Conservation (phyloP, 1,139 yeast genomes). For the Pichia sp. region DNA sequence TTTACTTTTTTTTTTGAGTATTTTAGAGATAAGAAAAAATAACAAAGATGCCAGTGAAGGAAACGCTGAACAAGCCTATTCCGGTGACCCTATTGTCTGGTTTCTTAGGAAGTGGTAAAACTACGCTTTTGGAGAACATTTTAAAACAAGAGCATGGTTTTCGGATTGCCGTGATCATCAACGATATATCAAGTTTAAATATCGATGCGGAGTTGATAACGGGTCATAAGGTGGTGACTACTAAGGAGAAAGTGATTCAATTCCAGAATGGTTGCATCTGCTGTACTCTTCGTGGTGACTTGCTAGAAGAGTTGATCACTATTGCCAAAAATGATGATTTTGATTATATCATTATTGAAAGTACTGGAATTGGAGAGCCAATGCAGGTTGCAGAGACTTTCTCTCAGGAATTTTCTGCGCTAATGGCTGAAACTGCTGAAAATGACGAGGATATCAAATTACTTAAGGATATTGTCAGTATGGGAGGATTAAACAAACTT, state of each 20-base stretch:
- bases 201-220: conserved; percentile 41
- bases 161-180: conserved; percentile 42
- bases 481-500: conserved; percentile 40
- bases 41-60: not conserved
- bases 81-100: conserved; percentile 44
- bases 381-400: conserved; percentile 50
- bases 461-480: conserved; percentile 32
- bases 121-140: conserved; percentile 42
- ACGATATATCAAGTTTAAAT: conserved; percentile 39
- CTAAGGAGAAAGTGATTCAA: conserved; percentile 41
- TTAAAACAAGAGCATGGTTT: conserved; percentile 38
- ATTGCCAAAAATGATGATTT: conserved; percentile 35
- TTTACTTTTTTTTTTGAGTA: too few relatives aligned
- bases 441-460: conserved; percentile 28
- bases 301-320: conserved; percentile 39
- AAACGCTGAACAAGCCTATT: conserved; percentile 25
- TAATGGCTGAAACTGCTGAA: conserved; percentile 28
- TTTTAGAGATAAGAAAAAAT: not conserved
- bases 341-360: conserved; percentile 42
- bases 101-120: conserved; percentile 44
- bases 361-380: conserved; percentile 46
- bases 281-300: conserved; percentile 44
- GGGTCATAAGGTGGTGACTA: conserved; percentile 38
- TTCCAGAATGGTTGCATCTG: conserved; percentile 47
- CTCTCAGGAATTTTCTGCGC: conserved; percentile 38